Base-by-base conservation (phyloP, 805 yeast species). In the Candida suzukii region DNA sequence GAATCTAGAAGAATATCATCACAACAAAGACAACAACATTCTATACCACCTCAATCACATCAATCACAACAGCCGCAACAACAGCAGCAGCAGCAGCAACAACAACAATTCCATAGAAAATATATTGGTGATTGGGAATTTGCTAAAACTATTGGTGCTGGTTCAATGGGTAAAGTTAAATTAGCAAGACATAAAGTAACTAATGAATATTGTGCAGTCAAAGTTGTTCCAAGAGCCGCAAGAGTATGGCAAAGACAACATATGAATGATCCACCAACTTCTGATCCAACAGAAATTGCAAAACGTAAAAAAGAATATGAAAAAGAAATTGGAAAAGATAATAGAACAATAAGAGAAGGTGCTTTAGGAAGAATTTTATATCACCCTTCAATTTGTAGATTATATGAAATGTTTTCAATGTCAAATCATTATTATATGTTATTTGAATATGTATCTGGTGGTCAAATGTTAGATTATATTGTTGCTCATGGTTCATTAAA, bases 91-190 rank as follows among this genome's bases (percentile, higher is more conserved):
- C 19, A 28, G 18, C 49, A 50, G n/a, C n/a, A n/a, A n/a, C n/a
- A n/a, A 20, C 70, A 68, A 47, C 79, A 74, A 50, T 84, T 85
- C 51, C 91, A 88, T 59, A 77, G 98, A 48, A 83, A 83, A 44
- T 74, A 95, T 4, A 83, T 91, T 41, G 99, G 98, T 13, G 96
- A 93, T 49, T 91, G 99, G 99, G 95, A 87, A 52, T 90, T 91
- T 52, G 73, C 86, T 43, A 88, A 88, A 62, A 88, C 96, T 2
- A 85, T 93, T 36, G 99, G 99, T 34, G 96, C 98, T 2, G 99
- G 99, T 3, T 88, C 96, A 0, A 93, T 93, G 99, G 99, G 99
- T 44, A 95, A 91, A 61, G 99, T 93, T 38, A 93, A 93, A 64
- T 70, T 93, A 31, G 98, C 98, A 2, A 81, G 78, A 53, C 95